Conservation (phyloP, 2,329 filamentous ascomycete genomes). For the Massarina eburnea region DNA sequence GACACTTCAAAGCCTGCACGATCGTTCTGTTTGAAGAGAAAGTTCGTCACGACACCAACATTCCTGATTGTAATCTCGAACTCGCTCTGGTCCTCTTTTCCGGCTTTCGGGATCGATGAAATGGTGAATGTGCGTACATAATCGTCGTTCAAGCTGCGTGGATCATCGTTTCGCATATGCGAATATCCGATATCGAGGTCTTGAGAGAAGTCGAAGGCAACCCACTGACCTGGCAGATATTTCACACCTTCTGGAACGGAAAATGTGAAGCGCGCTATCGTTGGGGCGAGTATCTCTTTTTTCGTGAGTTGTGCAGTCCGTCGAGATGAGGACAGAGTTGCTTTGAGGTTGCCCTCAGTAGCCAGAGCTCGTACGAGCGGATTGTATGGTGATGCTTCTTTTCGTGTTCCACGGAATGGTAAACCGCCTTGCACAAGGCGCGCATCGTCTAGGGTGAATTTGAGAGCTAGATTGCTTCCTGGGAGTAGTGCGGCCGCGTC, state of each 20-base stretch:
- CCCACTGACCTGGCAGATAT: constrained; percentile 74
- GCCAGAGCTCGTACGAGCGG: constrained; percentile 68
- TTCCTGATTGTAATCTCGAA: constrained; percentile 73
- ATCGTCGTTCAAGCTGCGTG: constrained; percentile 79
- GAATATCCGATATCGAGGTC: constrained; percentile 74
- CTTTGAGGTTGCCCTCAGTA: constrained; percentile 54
- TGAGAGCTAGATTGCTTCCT: constrained; percentile 71
- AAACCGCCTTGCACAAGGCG: constrained; percentile 67
- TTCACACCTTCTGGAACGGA: constrained; percentile 43
- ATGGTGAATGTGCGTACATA: constrained; percentile 83
- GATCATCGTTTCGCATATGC: constrained; percentile 83
- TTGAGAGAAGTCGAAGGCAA: constrained; percentile 70
- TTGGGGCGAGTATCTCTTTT: constrained; percentile 65
- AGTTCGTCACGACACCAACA: constrained; percentile 68
- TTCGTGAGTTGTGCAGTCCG: constrained; percentile 57
- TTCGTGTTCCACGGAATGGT: constrained; percentile 63
- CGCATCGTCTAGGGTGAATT: constrained; percentile 62
- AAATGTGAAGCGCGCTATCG: constrained; percentile 67
- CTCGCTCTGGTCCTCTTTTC: constrained; percentile 40
- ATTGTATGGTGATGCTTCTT: constrained; percentile 75
- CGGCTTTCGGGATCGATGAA: constrained; percentile 56
- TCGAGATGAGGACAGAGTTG: constrained; percentile 6
- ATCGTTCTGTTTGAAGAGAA: constrained; percentile 63
- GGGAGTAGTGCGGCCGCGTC: constrained; percentile 66
- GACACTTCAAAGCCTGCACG: constrained; percentile 61